Conservation (phyloP, 2,329 filamentous ascomycete genomes). For the Fusarium sterilihyphosum region DNA sequence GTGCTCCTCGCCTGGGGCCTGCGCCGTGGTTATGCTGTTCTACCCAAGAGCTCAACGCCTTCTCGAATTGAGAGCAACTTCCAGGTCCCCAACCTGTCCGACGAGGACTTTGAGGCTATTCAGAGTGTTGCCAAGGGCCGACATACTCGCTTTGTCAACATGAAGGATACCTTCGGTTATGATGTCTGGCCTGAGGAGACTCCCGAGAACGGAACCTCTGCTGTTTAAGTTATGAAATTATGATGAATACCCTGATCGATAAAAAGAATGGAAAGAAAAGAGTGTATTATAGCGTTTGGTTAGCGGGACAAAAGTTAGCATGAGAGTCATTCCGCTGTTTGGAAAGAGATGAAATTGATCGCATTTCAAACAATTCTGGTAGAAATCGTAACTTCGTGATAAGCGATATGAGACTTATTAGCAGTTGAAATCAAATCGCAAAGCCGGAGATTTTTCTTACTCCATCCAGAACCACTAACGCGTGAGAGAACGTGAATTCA, state of each 20-base stretch:
- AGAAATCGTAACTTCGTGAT: too few species aligned
- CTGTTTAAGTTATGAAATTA: conserved; percentile 27
- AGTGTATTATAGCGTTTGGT: conserved; percentile 25
- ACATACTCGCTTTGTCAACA: conserved; percentile 79
- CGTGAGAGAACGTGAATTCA: too few species aligned
- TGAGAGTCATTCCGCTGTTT: background rate
- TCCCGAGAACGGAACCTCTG: conserved; percentile 25
- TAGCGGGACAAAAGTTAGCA: conserved; percentile 15
- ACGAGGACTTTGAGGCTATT: conserved; percentile 67
- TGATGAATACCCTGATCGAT: conserved; percentile 24
- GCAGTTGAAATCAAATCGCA: background rate
- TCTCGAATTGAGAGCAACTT: conserved; percentile 62
- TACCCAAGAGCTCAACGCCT: conserved; percentile 76
- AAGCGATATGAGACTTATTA: background rate
- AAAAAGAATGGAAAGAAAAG: background rate
- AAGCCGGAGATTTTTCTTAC: fast-evolving
- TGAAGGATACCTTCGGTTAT: conserved; percentile 83
- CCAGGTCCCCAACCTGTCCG: conserved; percentile 35
- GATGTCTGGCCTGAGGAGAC: conserved; percentile 73
- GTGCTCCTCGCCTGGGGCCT: conserved; percentile 69
- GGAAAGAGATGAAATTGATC: background rate
- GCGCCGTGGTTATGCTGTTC: conserved; percentile 71
- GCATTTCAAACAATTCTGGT: background rate
- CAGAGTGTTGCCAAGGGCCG: conserved; percentile 60
- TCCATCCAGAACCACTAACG: too few species aligned